These are phyloP conservation scores for Hypoxylon perforatum DNA, from an alignment of 495 filamentous ascomycete species.

Conservation along the genomic window DNA sequence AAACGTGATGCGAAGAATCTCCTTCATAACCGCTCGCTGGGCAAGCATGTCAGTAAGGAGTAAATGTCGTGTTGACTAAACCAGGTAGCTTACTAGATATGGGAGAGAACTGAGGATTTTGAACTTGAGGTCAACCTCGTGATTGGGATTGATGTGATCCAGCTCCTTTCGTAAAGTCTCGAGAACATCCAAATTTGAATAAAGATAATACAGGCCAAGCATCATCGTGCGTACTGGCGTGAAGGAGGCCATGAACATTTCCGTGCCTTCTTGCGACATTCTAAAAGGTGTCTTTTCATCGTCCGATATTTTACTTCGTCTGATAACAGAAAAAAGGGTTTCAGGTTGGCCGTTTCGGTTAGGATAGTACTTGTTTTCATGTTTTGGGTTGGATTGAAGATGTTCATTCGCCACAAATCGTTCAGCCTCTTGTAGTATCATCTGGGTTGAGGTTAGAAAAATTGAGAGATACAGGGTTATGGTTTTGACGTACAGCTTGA, in stretches of 20 bases:
- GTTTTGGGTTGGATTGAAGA: neutral
- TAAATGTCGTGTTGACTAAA: neutral
- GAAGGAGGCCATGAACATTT: slow-evolving; percentile 17
- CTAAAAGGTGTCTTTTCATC: slow-evolving; percentile 1
- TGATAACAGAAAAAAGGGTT: neutral
- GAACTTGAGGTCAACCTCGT: neutral
- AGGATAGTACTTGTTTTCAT: neutral
- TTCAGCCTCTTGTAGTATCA: neutral
- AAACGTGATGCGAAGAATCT: slow-evolving; percentile 8
- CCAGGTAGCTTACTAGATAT: neutral
- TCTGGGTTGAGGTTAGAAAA: neutral
- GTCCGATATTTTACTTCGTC: neutral
- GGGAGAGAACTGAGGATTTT: neutral
- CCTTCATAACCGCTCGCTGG: slow-evolving; percentile 9
- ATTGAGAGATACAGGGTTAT: neutral
- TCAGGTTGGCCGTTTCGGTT: neutral
- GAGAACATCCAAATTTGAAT: slow-evolving; percentile 1
- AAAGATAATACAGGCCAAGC: slow-evolving; percentile 6
- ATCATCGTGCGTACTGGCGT: slow-evolving; percentile 8
- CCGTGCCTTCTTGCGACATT: slow-evolving; percentile 8
- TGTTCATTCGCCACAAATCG: neutral
- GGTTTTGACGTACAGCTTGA: neutral
- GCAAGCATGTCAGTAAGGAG: neutral
- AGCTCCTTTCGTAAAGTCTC: neutral
- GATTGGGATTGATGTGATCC: neutral